Conservation (phyloP, 176 grass and related monocot genomes). For the Musa beccarii region DNA sequence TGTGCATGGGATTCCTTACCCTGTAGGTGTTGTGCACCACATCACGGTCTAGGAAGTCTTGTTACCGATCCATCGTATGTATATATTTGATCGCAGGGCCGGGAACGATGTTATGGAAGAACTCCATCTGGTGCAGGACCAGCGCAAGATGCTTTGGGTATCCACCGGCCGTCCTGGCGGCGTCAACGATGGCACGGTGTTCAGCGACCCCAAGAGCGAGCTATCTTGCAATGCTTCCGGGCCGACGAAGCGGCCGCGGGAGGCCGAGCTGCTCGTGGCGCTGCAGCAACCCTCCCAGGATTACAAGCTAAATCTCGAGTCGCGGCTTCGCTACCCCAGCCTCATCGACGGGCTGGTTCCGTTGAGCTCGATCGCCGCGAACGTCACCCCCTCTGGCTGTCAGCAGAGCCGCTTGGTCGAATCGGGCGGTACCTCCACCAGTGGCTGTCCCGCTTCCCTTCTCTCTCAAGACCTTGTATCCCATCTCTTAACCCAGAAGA, state of each 20-base stretch:
- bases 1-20: too few species aligned
- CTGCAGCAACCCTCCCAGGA: not conserved
- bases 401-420: constrained; percentile 9
- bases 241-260: constrained; percentile 34
- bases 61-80: too few species aligned
- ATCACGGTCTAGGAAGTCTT: too few species aligned
- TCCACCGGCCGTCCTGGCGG: not conserved
- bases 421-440: constrained; percentile 33
- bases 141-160: not conserved
- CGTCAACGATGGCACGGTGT: not conserved
- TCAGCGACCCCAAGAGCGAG: constrained; percentile 34
- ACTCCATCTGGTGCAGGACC: not conserved
- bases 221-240: constrained; percentile 30
- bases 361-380: not conserved
- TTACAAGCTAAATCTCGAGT: not conserved
- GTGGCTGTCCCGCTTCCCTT: constrained; percentile 23
- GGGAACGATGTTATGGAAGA: not conserved
- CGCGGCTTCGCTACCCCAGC: not conserved
- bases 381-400: not conserved
- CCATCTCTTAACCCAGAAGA: constrained; percentile 28
- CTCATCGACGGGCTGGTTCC: not conserved
- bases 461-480: not conserved
- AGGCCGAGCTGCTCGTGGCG: not conserved
- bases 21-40: too few species aligned
- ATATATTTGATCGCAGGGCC: not conserved